A percentile compares a stretch with the other conserved stretches of the same genome.
Evolutionary conservation across 768 basidiomycete genomes (phyloP).

Genomic region (Agaricus subrufescens): DNA sequence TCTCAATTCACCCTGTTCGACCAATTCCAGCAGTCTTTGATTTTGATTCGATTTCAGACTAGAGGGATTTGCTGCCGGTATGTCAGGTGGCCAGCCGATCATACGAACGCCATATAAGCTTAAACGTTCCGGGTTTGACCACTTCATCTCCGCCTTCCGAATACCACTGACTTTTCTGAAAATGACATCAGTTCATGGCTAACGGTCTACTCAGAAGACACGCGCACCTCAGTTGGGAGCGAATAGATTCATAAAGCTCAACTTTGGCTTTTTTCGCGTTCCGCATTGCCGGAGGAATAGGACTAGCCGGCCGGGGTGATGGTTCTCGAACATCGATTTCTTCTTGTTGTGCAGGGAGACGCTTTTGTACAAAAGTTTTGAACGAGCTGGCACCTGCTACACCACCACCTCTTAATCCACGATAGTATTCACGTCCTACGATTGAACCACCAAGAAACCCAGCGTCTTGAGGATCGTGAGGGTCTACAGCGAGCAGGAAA

Average conservation of each 20-base stretch:
- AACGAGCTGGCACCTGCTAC: constrained; percentile 53
- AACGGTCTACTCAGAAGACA: too few relatives aligned
- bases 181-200: not conserved
- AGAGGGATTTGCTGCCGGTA: constrained; percentile 62
- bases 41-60: constrained; percentile 51
- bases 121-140: constrained; percentile 61
- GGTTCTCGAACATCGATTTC: not conserved
- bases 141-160: constrained; percentile 71
- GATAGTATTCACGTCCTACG: constrained; percentile 63
- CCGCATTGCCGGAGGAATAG: constrained; percentile 14
- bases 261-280: constrained; percentile 37
- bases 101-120: constrained; percentile 53
- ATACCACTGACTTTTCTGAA: constrained; percentile 50
- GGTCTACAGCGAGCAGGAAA: constrained; percentile 58
- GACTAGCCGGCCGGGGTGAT: constrained; percentile 8
- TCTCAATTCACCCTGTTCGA: constrained; percentile 41
- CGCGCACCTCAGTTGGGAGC: constrained; percentile 49
- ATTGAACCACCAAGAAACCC: constrained; percentile 64
- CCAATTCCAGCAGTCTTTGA: constrained; percentile 43
- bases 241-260: constrained; percentile 51
- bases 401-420: constrained; percentile 54
- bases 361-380: constrained; percentile 39
- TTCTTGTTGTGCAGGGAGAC: constrained; percentile 7
- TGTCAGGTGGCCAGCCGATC: constrained; percentile 57
- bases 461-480: constrained; percentile 36